A percentile compares a stretch with the other conserved stretches of the same genome.
Conservation (phyloP, 2,329 filamentous ascomycete genomes). For the Cladosporium velox region DNA sequence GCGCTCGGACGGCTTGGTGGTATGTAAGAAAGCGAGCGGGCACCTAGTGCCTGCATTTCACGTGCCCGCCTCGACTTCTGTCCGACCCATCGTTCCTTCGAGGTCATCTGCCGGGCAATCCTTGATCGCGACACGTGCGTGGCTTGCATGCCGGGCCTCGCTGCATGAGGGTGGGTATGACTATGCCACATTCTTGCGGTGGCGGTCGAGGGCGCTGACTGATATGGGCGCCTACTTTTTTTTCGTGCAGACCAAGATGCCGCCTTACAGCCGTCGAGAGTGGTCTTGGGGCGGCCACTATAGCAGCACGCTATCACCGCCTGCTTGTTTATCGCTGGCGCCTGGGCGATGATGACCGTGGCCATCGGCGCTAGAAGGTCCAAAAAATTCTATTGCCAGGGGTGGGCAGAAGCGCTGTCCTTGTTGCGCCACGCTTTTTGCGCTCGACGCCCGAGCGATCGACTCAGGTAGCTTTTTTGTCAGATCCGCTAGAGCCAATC, state of each 20-base stretch:
- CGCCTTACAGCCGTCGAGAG: neutral
- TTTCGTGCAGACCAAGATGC: neutral
- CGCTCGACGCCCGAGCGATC: constrained; percentile 10
- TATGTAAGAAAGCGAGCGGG: neutral
- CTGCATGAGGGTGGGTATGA: constrained; percentile 9
- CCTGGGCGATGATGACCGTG: constrained; percentile 1
- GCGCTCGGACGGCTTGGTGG: constrained; percentile 1
- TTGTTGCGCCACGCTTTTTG: neutral
- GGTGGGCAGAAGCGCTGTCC: neutral
- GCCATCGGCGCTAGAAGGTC: constrained; percentile 18
- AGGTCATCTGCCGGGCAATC: constrained; percentile 20
- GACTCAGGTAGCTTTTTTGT: constrained; percentile 15
- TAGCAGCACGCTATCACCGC: neutral
- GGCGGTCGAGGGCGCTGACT: constrained; percentile 7
- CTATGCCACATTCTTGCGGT: constrained; percentile 1
- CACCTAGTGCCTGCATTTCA: neutral
- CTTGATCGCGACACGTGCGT: constrained; percentile 17
- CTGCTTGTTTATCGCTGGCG: neutral
- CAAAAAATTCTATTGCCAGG: constrained; percentile 20
- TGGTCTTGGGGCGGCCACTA: neutral
- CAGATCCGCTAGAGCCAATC: constrained; percentile 18
- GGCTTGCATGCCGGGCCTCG: constrained; percentile 16
- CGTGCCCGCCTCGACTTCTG: constrained; percentile 17
- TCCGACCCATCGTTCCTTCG: neutral
- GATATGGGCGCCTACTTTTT: neutral